Evolutionary conservation across 1,284 basidiomycete species (phyloP).

Genomic region (Rugosomyces carneus): DNA sequence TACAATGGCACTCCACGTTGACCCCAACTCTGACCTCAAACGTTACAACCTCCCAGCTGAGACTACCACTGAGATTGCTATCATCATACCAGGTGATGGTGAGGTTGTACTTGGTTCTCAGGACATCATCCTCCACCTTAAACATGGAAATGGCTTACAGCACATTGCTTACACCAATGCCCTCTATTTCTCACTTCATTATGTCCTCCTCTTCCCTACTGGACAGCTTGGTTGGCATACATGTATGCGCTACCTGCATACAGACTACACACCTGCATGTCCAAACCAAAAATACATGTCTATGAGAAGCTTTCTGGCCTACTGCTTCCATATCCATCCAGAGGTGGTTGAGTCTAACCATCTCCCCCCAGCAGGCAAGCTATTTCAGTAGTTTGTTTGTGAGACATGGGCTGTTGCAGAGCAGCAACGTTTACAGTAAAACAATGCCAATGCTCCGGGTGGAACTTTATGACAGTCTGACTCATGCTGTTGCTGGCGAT

Average conservation of each 20-base stretch:
- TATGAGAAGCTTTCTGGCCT: too few relatives aligned
- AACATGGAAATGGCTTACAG: not conserved
- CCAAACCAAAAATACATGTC: too few relatives aligned
- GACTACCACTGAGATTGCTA: not conserved
- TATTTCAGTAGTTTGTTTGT: too few relatives aligned
- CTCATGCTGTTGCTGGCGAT: too few relatives aligned
- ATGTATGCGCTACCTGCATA: not conserved
- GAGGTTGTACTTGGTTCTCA: not conserved
- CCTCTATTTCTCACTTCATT: not conserved
- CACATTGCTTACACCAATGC: not conserved
- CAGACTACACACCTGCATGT: not conserved
- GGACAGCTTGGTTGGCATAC: not conserved
- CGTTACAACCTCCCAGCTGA: constrained; percentile 1
- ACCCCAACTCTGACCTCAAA: not conserved
- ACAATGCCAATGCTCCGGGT: too few relatives aligned
- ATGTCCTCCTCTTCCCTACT: not conserved
- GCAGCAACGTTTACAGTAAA: too few relatives aligned
- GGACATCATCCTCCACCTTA: not conserved
- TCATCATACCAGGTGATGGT: constrained; percentile 6
- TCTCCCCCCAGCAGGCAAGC: too few relatives aligned
- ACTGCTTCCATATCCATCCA: too few relatives aligned
- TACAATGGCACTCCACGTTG: not conserved
- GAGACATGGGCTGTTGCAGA: too few relatives aligned
- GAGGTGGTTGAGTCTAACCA: too few relatives aligned
- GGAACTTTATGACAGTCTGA: too few relatives aligned